Base-by-base conservation (phyloP, 805 yeast genomes). In the Ogataea sp. region DNA sequence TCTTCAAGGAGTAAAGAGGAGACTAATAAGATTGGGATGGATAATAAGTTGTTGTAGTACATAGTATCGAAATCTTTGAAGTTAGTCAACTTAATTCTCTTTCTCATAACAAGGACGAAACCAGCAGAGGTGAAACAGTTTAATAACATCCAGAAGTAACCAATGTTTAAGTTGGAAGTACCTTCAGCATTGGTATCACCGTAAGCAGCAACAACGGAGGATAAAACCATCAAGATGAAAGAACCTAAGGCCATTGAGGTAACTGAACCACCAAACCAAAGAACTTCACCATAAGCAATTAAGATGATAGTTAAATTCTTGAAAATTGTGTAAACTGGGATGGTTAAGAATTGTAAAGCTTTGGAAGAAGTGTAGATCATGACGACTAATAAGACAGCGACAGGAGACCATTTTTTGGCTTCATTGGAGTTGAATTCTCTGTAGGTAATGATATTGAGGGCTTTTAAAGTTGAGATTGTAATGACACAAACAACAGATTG, bases 341-440 rank as follows among this genome's bases (percentile, higher is more conserved):
- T 89, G 38, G 90, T 71, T 58, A 93, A 77, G 67, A 66, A 87
- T 65, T 87, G 95, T 55, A 93, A 71, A 40, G 97, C 96, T 72
- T 89, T 93, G 41, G 96, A 85, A 34, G 93, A 83, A 41, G 98
- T 93, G 72, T 89, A 93, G 59, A 89, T 89, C 97, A 90, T 93
- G 35, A 78, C 68, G 34, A 89, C 97, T 55, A 93, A 76, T 53
- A 89, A 66, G 48, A 88, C 65, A 2, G 97, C 89, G 54, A 93
- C 88, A 40, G 97, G 97, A 50, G 86, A 78, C 94, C 98, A 93
- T 67, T 86, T 87, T 65, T 81, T 84, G 41, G 96, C 95, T 67
- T 93, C 98, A 39, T 76, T 81, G 49, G 70, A 67, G 71, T 86
- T 86, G 64, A 84, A 77, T 49, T 81, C 81, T 63, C 98, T 82